Evolutionary conservation across 352 stramenopile species (phyloP).

Genomic region (Globisporangium cylindrosporum): DNA sequence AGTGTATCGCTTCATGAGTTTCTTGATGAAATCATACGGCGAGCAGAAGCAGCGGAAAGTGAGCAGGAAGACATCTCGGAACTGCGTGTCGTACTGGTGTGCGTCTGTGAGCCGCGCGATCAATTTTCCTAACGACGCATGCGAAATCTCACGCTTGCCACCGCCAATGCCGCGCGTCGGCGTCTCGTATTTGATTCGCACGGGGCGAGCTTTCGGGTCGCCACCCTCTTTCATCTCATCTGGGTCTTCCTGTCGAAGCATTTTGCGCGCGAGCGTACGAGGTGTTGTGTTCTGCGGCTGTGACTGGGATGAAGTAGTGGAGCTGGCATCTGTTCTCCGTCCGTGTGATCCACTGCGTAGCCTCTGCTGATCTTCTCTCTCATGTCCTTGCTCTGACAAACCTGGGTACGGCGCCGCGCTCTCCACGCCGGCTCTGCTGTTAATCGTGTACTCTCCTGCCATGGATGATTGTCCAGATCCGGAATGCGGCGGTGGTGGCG

Average conservation of each 20-base stretch:
- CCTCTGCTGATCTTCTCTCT: conserved; percentile 4
- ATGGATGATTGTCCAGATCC: not conserved
- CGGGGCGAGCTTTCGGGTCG: conserved; percentile 35
- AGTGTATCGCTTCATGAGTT: conserved; percentile 83
- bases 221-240: conserved; percentile 14
- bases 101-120: conserved; percentile 81
- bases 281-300: conserved; percentile 18
- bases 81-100: conserved; percentile 84
- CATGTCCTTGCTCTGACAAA: not conserved
- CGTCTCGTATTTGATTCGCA: conserved; percentile 77
- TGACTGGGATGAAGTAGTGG: not conserved
- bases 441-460: conserved; percentile 5
- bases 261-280: conserved; percentile 22
- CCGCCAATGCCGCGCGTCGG: conserved; percentile 49
- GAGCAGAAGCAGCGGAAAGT: conserved; percentile 82
- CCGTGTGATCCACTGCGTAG: conserved; percentile 7
- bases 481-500: not conserved
- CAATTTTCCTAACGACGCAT: conserved; percentile 81
- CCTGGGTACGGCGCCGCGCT: not conserved
- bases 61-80: conserved; percentile 82
- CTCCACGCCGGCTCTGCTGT: conserved; percentile 5
- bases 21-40: conserved; percentile 87
- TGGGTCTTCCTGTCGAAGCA: conserved; percentile 6
- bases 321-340: conserved; percentile 1
- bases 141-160: conserved; percentile 80